Percentiles rank a stretch among this genome's conserved stretches.
Evolutionary conservation across 139 green algal genomes (phyloP).

Genomic region (Asterochloris erici): DNA sequence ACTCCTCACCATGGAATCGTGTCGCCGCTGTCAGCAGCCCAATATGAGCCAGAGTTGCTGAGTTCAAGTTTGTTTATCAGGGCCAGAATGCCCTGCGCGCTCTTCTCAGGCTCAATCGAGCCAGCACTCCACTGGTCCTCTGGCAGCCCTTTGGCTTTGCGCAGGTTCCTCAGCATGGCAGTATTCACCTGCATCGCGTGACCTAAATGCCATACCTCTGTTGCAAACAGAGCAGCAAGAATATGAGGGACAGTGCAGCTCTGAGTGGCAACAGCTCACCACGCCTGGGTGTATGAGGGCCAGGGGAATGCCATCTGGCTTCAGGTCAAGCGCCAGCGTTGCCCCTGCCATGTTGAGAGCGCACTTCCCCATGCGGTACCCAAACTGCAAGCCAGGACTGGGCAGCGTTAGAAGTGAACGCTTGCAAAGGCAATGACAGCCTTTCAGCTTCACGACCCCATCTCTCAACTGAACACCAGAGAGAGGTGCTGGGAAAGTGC

Average conservation of each 20-base stretch:
- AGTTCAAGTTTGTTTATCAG: slow-evolving; percentile 13
- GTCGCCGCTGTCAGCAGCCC: slow-evolving; percentile 21
- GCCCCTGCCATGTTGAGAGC: slow-evolving; percentile 52
- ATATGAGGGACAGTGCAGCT: too few species aligned
- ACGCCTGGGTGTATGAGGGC: slow-evolving; percentile 51
- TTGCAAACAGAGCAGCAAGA: not conserved
- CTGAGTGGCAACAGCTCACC: slow-evolving; percentile 34
- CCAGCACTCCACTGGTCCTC: slow-evolving; percentile 4
- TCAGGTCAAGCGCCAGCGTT: slow-evolving; percentile 51
- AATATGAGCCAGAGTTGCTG: slow-evolving; percentile 20
- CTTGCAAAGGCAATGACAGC: not conserved
- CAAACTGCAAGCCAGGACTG: slow-evolving; percentile 26
- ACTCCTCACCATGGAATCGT: slow-evolving; percentile 10
- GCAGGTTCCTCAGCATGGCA: slow-evolving; percentile 23
- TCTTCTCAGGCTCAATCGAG: slow-evolving; percentile 17
- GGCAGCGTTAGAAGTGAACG: not conserved
- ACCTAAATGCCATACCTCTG: not conserved
- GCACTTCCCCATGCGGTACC: slow-evolving; percentile 60
- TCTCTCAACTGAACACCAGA: too few species aligned
- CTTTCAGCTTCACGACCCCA: too few species aligned
- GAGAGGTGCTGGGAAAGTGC: too few species aligned
- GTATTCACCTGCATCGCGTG: slow-evolving; percentile 14
- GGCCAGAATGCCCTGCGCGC: slow-evolving; percentile 15
- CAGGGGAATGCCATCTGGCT: slow-evolving; percentile 36
- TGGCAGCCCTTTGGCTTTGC: slow-evolving; percentile 4